Evolutionary conservation across 2,329 filamentous ascomycete genomes (phyloP).

Genomic region (Penicillium concentricum): DNA sequence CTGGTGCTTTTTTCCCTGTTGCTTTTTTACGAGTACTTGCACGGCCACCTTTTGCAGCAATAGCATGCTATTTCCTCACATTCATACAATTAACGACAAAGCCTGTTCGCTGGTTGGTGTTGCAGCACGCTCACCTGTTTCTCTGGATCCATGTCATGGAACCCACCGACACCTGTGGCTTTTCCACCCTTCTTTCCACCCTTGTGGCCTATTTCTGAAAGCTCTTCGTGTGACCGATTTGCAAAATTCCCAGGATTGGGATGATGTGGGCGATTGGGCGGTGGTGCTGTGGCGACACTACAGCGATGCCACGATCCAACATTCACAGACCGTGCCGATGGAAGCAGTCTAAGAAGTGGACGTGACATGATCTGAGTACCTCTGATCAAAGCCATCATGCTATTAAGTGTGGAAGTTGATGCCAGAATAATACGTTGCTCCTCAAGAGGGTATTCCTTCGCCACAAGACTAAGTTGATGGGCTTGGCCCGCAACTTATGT

Average conservation of each 20-base stretch:
- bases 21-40: constrained; percentile 10
- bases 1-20: not conserved
- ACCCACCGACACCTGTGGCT: constrained; percentile 26
- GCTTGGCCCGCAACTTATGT: not conserved
- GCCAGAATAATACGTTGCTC: not conserved
- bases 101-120: not conserved
- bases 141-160: constrained; percentile 28
- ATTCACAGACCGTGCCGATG: constrained; percentile 1
- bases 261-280: constrained; percentile 17
- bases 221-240: constrained; percentile 29
- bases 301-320: constrained; percentile 6
- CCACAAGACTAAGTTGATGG: not conserved
- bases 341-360: constrained; percentile 3
- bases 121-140: constrained; percentile 25
- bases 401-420: not conserved
- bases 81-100: not conserved
- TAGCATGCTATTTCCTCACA: constrained; percentile 17
- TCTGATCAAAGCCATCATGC: not conserved
- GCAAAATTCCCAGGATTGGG: constrained; percentile 38
- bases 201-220: constrained; percentile 26
- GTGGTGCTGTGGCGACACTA: constrained; percentile 16
- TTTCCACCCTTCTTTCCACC: constrained; percentile 31
- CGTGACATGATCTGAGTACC: constrained; percentile 4
- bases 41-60: constrained; percentile 28
- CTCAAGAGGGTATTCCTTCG: not conserved